Evolutionary conservation across 2,329 filamentous ascomycete genomes (phyloP), one percentile per base, ranked within the genome.

Genomic region (Penicillium fuscoglaucum): DNA sequence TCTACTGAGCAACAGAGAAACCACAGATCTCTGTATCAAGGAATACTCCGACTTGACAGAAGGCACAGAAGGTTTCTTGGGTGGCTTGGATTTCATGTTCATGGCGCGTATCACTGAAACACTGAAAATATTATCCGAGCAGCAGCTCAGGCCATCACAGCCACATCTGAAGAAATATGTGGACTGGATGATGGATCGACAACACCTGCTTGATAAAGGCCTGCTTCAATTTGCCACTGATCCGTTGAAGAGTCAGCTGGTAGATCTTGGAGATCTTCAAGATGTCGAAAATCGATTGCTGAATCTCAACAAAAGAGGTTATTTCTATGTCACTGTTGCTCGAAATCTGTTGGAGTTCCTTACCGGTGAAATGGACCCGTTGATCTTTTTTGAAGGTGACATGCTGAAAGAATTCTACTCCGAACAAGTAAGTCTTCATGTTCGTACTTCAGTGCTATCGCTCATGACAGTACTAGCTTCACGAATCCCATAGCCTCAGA

Each of bases 161-260:
- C 48, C 48, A 31, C 55, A 61, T 35, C 19, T 58, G 10, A 35
- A 37, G 21, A 61, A 56, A 19, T 62, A 62, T 24, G 35, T 62
- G 40, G 45, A 51, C 12, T 62, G 61, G 61, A 46, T 58, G 48
- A 29, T 40, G 1, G 8, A 31, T 51, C 35, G 35, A 9, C 15
- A 15, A 15, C 31, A 33, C 31, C 31, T 33, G 12, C 31, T 33
- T 13, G 31, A 33, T 6, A 15, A 33, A 33, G 31, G 31, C 12
- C 31, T 13, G 15, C 6, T 35, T 35, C 15, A 17, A 17, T 35
- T 35, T 35, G 33, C 33, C 15, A 15, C 33, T 35, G 33, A 35
- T 15, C 15, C 33, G 6, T 17, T 35, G 33, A 35, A 35, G 33
- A 17, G 15, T 35, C 33, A 13, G 6, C 33, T n/a, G 35, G 35